Percentiles rank a stretch among this genome's conserved stretches.
Conservation (phyloP, 2,329 filamentous ascomycete species). For the Beauveria rudraprayagi region DNA sequence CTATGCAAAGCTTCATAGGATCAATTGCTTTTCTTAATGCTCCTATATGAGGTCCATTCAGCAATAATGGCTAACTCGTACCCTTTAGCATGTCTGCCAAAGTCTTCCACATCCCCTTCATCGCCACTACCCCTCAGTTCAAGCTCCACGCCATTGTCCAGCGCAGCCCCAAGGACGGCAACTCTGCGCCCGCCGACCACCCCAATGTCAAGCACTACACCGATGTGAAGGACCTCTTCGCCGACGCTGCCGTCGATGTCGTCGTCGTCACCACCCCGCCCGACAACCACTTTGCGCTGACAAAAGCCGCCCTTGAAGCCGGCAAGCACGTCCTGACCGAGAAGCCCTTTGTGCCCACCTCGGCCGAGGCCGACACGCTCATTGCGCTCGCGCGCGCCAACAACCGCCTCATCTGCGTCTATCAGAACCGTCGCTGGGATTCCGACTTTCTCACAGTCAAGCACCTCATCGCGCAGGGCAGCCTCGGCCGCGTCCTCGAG, state of each 20-base stretch:
- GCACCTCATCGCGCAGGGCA: constrained; percentile 50
- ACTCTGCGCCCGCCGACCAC: constrained; percentile 63
- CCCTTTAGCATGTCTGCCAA: constrained; percentile 54
- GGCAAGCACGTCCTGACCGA: constrained; percentile 76
- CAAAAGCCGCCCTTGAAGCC: constrained; percentile 55
- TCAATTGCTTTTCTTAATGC: not conserved
- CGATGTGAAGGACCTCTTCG: constrained; percentile 52
- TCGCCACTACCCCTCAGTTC: constrained; percentile 55
- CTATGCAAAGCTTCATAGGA: not conserved
- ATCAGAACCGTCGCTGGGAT: constrained; percentile 73
- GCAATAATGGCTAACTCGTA: not conserved
- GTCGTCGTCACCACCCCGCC: constrained; percentile 66
- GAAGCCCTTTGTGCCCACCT: constrained; percentile 73
- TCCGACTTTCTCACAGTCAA: constrained; percentile 65
- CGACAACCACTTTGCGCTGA: constrained; percentile 59
- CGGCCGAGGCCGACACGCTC: constrained; percentile 58
- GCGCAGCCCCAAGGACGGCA: constrained; percentile 53
- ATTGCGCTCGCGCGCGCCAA: constrained; percentile 44
- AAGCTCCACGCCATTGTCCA: constrained; percentile 70
- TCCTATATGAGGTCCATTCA: constrained; percentile 10
- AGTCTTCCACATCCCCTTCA: constrained; percentile 58
- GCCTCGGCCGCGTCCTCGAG: constrained; percentile 65
- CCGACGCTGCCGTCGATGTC: constrained; percentile 58
- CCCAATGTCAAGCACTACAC: constrained; percentile 58
- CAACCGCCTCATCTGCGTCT: constrained; percentile 53